Base-by-base conservation (phyloP, 495 filamentous ascomycete species). In the Penicillium dipodomyicola region DNA sequence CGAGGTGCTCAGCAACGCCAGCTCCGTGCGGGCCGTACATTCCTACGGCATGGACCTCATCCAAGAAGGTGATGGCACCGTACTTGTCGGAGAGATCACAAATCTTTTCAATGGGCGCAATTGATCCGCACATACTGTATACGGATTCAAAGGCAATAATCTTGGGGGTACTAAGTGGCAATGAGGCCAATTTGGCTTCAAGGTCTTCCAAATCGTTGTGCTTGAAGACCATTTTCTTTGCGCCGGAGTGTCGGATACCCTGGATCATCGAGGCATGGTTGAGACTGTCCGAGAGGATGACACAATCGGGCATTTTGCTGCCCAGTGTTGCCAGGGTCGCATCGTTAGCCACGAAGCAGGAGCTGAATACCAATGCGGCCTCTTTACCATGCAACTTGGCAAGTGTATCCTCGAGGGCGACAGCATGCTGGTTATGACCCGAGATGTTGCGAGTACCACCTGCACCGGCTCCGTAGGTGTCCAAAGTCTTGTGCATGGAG, bases 251-350 rank as follows among this genome's bases (percentile, higher is more conserved):
- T 19, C 95, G 91, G 65, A 98, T 98, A 48, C 94, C 94, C 75
- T 97, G 95, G 63, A 98, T 98, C 94, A 98, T 98, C 20, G 92
- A 96, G 17, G 95, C 94, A 70, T 98, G 94, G 68, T 98, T 98
- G 62, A 96, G 77, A 67, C 87, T 92, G 74, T 98, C 94, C 11
- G 91, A 96, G 7, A 98, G 75, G 56, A 97, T 95, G 22, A 98
- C 94, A 72, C 94, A 98, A 64, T 96, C 85, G 11, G 94, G 95
- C 67, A 98, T 76, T 75, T 97, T 97, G 71, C 90, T 95, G 7
- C 94, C 94, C 20, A 98, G 80, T 5, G 94, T 98, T 10, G 94
- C 94, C 25, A 98, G 85, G 0, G 95, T 97, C 25, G 95, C 95
- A 78, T 98, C 94, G 66, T 98, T 98, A 62, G 94, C 94, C 39